Base-by-base conservation (phyloP, 2,329 filamentous ascomycete species). In the Trichoderma sp. region DNA sequence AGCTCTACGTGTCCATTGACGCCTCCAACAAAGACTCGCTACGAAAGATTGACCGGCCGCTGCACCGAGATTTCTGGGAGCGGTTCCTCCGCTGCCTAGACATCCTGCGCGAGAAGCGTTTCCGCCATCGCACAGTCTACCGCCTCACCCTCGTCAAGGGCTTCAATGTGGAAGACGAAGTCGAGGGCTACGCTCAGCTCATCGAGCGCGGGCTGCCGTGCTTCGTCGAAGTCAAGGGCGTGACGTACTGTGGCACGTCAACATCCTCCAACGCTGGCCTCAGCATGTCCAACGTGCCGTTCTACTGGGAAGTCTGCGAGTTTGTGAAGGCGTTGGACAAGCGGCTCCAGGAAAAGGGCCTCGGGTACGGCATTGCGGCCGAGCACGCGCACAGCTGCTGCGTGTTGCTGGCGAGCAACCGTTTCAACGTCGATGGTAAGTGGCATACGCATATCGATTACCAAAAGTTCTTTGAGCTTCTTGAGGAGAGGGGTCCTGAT, bases 61-160 rank as follows among this genome's bases (percentile, higher is more conserved):
- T 99, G 4, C 94, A 98, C 80, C 89, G 95, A 60, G 94, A 98
- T 80, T 99, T 97, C 80, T 98, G 94, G 95, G 94, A 97, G 80
- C 89, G 95, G 5, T 97, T 98, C 85, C 89, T 92, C 76, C 86
- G 90, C 35, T 98, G 95, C 76, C 86, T 98, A 37, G 93, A 96
- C 69, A 97, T 99, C 70, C 82, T 98, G 25, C 88, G 92, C 17
- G 90, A 92, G 77, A 91, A 92, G 79, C 88, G 94, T 48, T 90
- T 92, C 82, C 86, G 89, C 65, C 94, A 97, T 77, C 90, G 94
- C 65, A 98, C 95, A 6, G 95, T 98, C 4, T 98, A 97, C 84
- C 89, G 95, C 2, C 86, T 98, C 4, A 98, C 94, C 0, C 89
- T 99, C 2, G 95, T 98, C 76, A 98, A 98, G 81, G 94, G 94